Conservation (phyloP, 1,284 basidiomycete species). For the Ganoderma sinense region DNA sequence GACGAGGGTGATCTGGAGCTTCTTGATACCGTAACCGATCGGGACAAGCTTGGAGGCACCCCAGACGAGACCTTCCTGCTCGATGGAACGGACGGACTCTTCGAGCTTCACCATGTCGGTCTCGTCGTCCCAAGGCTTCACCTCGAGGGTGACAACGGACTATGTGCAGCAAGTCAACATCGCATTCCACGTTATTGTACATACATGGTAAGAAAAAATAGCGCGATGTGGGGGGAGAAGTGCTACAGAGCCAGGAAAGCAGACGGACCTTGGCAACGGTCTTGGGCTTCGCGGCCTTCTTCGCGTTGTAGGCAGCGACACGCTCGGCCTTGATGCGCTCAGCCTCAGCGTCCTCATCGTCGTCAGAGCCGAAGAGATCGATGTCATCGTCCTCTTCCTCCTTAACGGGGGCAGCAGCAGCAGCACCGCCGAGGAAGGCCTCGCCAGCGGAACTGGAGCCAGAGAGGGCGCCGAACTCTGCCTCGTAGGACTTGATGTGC, state of each 20-base stretch:
- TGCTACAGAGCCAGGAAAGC: neutral
- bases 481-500: conserved; percentile 89
- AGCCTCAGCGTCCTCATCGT: conserved; percentile 92
- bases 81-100: conserved; percentile 83
- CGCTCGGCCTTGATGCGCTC: conserved; percentile 96
- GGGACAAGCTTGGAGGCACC: conserved; percentile 91
- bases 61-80: conserved; percentile 95
- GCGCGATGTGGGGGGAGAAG: neutral
- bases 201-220: conserved; percentile 23
- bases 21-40: conserved; percentile 93
- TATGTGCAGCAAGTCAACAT: conserved; percentile 43
- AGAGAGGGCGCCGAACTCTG: conserved; percentile 82
- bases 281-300: conserved; percentile 95
- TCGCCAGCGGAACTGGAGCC: conserved; percentile 88
- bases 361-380: conserved; percentile 93
- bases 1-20: conserved; percentile 95
- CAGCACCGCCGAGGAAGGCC: conserved; percentile 63
- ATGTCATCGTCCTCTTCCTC: conserved; percentile 93
- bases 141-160: conserved; percentile 96
- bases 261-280: conserved; percentile 83
- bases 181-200: conserved; percentile 21
- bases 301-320: conserved; percentile 92
- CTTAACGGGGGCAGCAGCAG: conserved; percentile 55
- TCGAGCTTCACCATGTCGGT: conserved; percentile 96
- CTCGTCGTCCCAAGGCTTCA: conserved; percentile 99